Evolutionary conservation across 306 rosid genomes (phyloP), one percentile per base, ranked within the genome.

Genomic region (Carpinus viminea): DNA sequence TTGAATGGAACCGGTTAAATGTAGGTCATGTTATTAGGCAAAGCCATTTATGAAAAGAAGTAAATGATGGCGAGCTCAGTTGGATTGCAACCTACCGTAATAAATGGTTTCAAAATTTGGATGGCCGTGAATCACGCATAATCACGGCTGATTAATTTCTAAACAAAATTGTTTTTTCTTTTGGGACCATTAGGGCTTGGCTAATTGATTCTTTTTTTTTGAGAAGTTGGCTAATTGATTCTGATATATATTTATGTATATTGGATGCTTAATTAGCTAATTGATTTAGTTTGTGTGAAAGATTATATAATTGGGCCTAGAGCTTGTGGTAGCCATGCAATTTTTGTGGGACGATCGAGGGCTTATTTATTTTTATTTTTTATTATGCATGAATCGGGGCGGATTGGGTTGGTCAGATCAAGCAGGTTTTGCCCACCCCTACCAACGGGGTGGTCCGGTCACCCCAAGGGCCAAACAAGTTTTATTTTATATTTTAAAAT

Each of bases 71-170:
- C 59, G 85, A 85, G 81, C 87, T 85, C 90, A 78, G 97, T 90
- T 93, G 91, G 88, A 77, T 81, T 83, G 65, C 84, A 79, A 87
- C 93, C 96, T 85, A 93, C 98, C 94, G 76, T 81, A 85, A 85
- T 93, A 88, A 91, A 93, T 93, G 89, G 85, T 75, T 46, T 77
- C 78, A 48, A 78, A n/a, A 72, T 83, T 82, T 83, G 48, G 76
- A 87, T 75, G 88, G 90, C 72, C 73, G 46, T 60, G 76, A n/a
- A 87, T 79, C 70, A 43, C 43, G 68, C 62, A 31, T 76, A 47
- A n/a, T 80, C 54, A 54, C 12, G 2, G 48, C 15, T 61, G 61
- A 82, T 73, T 31, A 2, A 31, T 31, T 31, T 36, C 26, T 46
- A 47, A 26, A 18, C 62, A 64, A 55, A 31, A 24, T 24, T 24